These are phyloP conservation scores for Cocos nucifera DNA, from an alignment of 176 grass and related monocot genomes.

Conservation along the genomic window DNA sequence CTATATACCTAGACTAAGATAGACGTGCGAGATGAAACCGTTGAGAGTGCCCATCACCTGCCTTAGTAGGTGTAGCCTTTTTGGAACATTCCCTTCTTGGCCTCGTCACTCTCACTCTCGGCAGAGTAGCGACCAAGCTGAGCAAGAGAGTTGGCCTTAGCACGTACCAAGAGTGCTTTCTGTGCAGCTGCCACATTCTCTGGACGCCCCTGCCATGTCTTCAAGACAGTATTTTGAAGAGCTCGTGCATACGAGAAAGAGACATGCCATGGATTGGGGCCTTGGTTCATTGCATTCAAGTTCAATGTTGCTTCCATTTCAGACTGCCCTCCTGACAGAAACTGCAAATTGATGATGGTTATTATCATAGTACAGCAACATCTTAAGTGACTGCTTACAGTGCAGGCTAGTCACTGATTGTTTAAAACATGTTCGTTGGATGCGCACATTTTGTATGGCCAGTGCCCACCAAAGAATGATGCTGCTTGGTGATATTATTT, in stretches of 20 bases:
- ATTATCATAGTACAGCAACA: too few relatives aligned
- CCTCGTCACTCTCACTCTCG: conserved; percentile 53
- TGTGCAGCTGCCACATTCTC: conserved; percentile 70
- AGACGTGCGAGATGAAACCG: too few relatives aligned
- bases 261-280: conserved; percentile 78
- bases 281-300: conserved; percentile 92
- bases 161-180: conserved; percentile 49
- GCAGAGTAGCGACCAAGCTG: conserved; percentile 72
- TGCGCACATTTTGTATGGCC: too few relatives aligned
- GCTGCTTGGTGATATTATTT: too few relatives aligned
- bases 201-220: conserved; percentile 81
- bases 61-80: conserved; percentile 88
- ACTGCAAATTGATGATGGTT: conserved; percentile 28
- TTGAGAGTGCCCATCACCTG: neutral
- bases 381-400: too few relatives aligned
- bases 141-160: conserved; percentile 74
- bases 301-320: conserved; percentile 87
- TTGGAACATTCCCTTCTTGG: conserved; percentile 96
- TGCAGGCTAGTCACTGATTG: too few relatives aligned
- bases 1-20: too few relatives aligned
- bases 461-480: too few relatives aligned
- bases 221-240: conserved; percentile 79
- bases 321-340: conserved; percentile 88
- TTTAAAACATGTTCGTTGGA: too few relatives aligned
- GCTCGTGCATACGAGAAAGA: conserved; percentile 95